Conservation (phyloP, 768 basidiomycete genomes). For the Tricholoma furcatifolium region DNA sequence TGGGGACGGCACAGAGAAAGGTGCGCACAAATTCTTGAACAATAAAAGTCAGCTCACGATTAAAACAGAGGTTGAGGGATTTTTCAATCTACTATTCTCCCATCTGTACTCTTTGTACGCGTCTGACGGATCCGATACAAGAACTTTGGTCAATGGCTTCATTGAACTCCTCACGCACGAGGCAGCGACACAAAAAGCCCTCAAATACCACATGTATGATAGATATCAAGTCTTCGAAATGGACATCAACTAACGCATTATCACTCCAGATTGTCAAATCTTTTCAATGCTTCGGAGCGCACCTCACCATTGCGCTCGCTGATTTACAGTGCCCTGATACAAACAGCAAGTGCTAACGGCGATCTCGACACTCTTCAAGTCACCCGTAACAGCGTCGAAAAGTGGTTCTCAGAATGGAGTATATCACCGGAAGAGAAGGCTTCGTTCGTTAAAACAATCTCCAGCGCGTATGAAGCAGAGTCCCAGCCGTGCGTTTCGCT, state of each 20-base stretch:
- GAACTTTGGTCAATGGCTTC: slow-evolving; percentile 47
- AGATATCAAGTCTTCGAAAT: not conserved
- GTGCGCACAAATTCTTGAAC: slow-evolving; percentile 35
- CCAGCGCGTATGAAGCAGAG: slow-evolving; percentile 54
- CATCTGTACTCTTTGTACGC: slow-evolving; percentile 67
- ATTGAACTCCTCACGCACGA: slow-evolving; percentile 56
- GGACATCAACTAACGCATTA: slow-evolving; percentile 8
- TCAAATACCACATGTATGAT: slow-evolving; percentile 78
- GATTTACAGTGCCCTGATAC: slow-evolving; percentile 63
- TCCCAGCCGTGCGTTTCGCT: slow-evolving; percentile 53
- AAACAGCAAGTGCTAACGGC: slow-evolving; percentile 55
- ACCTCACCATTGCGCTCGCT: slow-evolving; percentile 60
- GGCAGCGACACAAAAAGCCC: slow-evolving; percentile 46
- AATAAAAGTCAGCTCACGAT: not conserved
- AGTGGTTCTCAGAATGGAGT: slow-evolving; percentile 78
- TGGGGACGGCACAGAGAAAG: slow-evolving; percentile 78
- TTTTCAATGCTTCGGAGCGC: slow-evolving; percentile 76
- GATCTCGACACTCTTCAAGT: slow-evolving; percentile 64
- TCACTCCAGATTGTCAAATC: slow-evolving; percentile 63
- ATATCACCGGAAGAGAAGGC: slow-evolving; percentile 61
- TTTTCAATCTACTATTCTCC: slow-evolving; percentile 80
- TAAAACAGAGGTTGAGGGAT: slow-evolving; percentile 73
- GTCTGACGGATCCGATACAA: slow-evolving; percentile 53
- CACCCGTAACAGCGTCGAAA: slow-evolving; percentile 60
- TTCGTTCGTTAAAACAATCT: slow-evolving; percentile 62